Evolutionary conservation across 2,329 filamentous ascomycete species (phyloP).

Genomic region (Alternaria alternata): DNA sequence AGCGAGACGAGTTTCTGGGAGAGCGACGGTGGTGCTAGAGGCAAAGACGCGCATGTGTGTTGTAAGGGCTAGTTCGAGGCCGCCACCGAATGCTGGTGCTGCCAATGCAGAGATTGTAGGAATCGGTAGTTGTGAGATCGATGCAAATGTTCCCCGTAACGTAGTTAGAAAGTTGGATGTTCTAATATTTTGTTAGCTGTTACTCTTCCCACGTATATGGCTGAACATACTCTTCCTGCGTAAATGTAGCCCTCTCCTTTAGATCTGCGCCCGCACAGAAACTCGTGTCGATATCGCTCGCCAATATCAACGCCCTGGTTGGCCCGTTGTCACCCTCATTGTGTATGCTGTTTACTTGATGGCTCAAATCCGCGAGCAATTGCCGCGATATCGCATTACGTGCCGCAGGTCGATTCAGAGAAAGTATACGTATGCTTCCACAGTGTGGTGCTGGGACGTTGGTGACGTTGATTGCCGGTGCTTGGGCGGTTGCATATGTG

Average conservation of each 20-base stretch:
- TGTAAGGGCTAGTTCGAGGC: conserved; percentile 88
- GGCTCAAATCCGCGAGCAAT: conserved; percentile 74
- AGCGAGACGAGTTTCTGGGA: conserved; percentile 90
- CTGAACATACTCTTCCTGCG: conserved; percentile 73
- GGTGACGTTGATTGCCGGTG: conserved; percentile 71
- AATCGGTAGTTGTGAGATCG: conserved; percentile 78
- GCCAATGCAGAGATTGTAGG: conserved; percentile 90
- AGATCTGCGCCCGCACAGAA: conserved; percentile 97
- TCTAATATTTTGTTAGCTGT: conserved; percentile 57
- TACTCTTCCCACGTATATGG: neutral
- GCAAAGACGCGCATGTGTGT: conserved; percentile 89
- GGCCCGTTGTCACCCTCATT: conserved; percentile 63
- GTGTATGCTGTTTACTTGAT: conserved; percentile 76
- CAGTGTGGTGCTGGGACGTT: conserved; percentile 79
- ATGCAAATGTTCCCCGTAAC: conserved; percentile 78
- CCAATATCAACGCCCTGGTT: conserved; percentile 83
- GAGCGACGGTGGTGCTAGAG: conserved; percentile 77
- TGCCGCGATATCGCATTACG: conserved; percentile 90
- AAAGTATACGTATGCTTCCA: conserved; percentile 86
- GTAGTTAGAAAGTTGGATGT: conserved; percentile 79
- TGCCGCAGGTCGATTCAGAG: conserved; percentile 82
- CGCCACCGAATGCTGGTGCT: conserved; percentile 87
- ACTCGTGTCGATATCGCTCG: conserved; percentile 82
- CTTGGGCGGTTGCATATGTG: conserved; percentile 55
- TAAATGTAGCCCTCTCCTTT: conserved; percentile 84